Evolutionary conservation across 129 eudicot species (phyloP), one percentile per base, ranked within the genome.

Genomic region (Helianthus tuberosus): DNA sequence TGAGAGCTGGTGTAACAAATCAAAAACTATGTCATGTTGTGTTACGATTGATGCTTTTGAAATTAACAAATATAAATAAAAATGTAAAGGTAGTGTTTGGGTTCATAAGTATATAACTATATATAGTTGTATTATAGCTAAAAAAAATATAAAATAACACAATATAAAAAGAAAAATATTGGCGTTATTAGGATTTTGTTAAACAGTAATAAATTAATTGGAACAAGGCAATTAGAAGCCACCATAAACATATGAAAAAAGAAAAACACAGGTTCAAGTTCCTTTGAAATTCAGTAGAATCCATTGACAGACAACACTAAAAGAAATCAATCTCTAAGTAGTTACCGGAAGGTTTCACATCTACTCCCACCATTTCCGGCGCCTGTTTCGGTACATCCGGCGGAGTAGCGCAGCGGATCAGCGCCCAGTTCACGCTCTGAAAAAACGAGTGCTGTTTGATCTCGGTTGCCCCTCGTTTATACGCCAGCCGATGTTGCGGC

Each of bases 401-500:
- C 15, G 97, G 98, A 25, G 87, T 94, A 14, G 98, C 93, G 43
- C 97, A 94, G 0, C 97, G 89, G 36, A 94, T 94, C n/a, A n/a
- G n/a, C n/a, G n/a, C n/a, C n/a, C n/a, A n/a, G n/a, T n/a, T n/a
- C 52, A 94, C 89, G 43, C 93, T 90, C 79, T 94, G 97, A 15
- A 94, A 94, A 57, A 94, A 88, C 5, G 98, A 96, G 38, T 94
- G 98, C 76, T 90, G 98, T 72, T 94, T 94, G 20, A 94, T 87
- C 69, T 94, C 98, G 13, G 97, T 90, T 2, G 98, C 98, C 10
- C 98, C 98, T 46, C 96, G 85, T 66, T 92, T 83, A 77, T 90
- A 90, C 0, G 97, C 98, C 46, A 94, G 85, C 13, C 98, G 82
- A 64, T 90, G 83, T 55, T 94, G 98, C 3, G 98, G 98, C 77